A percentile compares a stretch with the other conserved stretches of the same genome.
Conservation (phyloP, 2,329 filamentous ascomycete species). For the Hirsutella rhossiliensis region DNA sequence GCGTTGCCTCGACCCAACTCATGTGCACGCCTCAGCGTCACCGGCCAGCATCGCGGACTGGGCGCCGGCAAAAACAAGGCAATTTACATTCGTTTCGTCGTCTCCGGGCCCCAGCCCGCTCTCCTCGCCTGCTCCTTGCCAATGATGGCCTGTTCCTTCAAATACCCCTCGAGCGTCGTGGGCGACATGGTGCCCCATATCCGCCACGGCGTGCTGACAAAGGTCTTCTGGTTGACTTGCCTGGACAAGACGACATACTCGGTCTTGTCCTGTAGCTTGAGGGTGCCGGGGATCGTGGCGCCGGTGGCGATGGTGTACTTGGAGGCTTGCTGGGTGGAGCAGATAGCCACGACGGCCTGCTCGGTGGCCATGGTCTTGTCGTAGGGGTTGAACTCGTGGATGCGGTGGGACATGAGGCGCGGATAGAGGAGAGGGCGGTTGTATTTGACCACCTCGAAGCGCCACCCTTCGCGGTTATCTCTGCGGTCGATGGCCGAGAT, state of each 20-base stretch:
- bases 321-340: conserved; percentile 41
- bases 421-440: conserved; percentile 28
- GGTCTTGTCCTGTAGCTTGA: conserved; percentile 38
- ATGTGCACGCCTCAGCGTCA: too few relatives aligned
- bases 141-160: conserved; percentile 21
- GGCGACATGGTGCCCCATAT: conserved; percentile 52
- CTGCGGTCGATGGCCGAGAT: conserved; percentile 40
- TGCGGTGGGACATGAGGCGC: conserved; percentile 42
- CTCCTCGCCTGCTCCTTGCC: conserved; percentile 19
- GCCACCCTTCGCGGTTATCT: conserved; percentile 27
- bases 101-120: conserved; percentile 17
- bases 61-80: not conserved
- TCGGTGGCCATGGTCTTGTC: conserved; percentile 26
- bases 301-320: conserved; percentile 25
- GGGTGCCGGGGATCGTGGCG: conserved; percentile 29
- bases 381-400: conserved; percentile 31
- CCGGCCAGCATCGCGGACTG: too few relatives aligned
- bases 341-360: conserved; percentile 48
- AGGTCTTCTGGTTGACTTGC: conserved; percentile 31
- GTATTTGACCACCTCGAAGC: conserved; percentile 45
- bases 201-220: conserved; percentile 41
- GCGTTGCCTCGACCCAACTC: too few relatives aligned
- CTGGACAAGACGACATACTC: conserved; percentile 56
- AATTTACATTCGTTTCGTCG: not conserved
- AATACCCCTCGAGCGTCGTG: conserved; percentile 32